Base-by-base conservation (phyloP, 257 asterid species). In the Ilex asprella region DNA sequence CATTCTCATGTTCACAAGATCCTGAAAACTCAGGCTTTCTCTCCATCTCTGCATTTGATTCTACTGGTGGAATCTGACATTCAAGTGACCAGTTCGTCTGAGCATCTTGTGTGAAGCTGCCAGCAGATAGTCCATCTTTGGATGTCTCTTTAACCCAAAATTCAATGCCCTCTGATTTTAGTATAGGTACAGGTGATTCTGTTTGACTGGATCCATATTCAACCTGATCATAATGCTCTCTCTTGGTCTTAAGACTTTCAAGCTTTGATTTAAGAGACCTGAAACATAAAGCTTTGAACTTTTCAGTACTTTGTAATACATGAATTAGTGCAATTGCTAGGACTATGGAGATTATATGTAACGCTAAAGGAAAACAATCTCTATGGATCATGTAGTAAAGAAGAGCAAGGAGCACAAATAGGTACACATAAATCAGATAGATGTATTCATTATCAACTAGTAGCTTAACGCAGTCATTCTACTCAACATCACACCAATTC, bases 181-280 rank as follows among this genome's bases (percentile, higher is more conserved):
- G 43, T 55, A 70, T 66, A 31, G 78, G 81, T 16, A 62, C 64
- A 51, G 84, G 87, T 16, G 91, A 87, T 67, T 67, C 84, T 9
- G 78, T 68, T 72, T 59, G 82, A 52, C 75, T 58, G 29, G 73
- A 71, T 35, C 77, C 73, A 32, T 57, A 59, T 41, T 74, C 78
- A 30, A 68, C 76, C 67, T 75, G 84, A 55, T 60, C 72, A 2
- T 64, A 78, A 30, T 58, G 73, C 29, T 54, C 78, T 57, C 68
- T 79, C 73, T 80, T 80, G 43, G 85, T 78, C 75, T 78, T 81
- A 64, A 92, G 70, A 35, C 72, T 62, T 69, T 75, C 75, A 10
- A 92, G 85, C 73, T 86, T 83, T 11, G 82, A 78, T 83, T 85
- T 84, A 10, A 92, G 96, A 46, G 91, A 83, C 75, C 98, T 91